Evolutionary conservation across 306 rosid species (phyloP).

Genomic region (Clitoria ternatea): DNA sequence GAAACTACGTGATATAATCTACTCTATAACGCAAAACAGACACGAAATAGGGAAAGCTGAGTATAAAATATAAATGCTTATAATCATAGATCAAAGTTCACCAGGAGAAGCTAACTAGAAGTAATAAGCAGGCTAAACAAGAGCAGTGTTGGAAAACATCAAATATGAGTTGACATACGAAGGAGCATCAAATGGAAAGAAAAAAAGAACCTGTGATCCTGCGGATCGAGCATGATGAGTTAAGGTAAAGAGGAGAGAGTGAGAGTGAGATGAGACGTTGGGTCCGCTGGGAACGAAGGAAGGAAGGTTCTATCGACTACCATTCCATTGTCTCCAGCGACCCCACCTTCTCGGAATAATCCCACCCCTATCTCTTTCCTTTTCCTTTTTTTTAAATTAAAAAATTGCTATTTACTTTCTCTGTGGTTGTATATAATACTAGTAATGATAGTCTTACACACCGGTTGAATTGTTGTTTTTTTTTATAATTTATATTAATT

Average conservation of each 20-base stretch:
- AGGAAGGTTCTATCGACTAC: background rate
- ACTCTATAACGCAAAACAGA: too few relatives aligned
- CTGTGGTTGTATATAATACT: too few relatives aligned
- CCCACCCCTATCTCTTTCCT: background rate
- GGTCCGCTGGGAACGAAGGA: background rate
- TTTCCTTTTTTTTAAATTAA: background rate
- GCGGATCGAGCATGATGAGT: slow-evolving; percentile 46
- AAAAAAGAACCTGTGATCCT: slow-evolving; percentile 59
- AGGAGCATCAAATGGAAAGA: background rate
- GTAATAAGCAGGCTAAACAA: background rate
- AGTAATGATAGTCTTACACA: too few relatives aligned
- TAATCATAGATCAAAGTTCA: background rate
- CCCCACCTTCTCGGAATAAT: slow-evolving; percentile 11
- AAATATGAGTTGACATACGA: too few relatives aligned
- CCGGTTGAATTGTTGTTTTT: too few relatives aligned
- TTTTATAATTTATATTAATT: too few relatives aligned
- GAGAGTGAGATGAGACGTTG: too few relatives aligned
- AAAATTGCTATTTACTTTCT: background rate
- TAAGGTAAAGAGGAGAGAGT: background rate
- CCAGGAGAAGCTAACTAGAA: background rate
- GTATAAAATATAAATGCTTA: background rate
- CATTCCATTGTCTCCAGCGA: background rate
- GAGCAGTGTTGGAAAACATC: background rate
- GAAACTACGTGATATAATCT: too few relatives aligned
- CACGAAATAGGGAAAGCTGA: background rate